Conservation (phyloP, 108 stramenopile genomes). For the Nannochloropsis gaditana region DNA sequence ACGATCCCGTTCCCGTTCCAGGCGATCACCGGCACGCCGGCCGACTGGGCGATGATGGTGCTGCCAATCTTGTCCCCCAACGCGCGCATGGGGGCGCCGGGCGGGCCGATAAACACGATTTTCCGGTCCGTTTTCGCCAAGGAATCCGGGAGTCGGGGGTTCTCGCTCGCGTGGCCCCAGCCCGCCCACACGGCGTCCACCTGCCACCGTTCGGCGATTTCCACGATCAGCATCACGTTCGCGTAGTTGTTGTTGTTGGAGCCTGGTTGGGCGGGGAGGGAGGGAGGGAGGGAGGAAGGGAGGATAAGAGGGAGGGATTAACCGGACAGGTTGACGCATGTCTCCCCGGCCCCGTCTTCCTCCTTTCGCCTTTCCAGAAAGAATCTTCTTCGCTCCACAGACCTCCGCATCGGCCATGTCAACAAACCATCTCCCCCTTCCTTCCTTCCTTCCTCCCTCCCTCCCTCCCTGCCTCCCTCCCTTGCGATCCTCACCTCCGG, state of each 20-base stretch:
- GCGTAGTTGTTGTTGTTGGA: conserved; percentile 99
- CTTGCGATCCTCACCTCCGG: conserved; percentile 63
- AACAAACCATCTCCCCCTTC: neutral
- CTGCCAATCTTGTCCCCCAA: conserved; percentile 99
- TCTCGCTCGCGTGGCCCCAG: conserved; percentile 98
- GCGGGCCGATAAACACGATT: conserved; percentile 94
- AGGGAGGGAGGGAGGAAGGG: neutral
- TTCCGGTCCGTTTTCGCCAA: conserved; percentile 69
- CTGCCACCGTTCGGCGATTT: conserved; percentile 88
- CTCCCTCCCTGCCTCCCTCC: neutral
- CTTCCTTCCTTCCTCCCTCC: neutral
- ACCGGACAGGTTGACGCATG: too few relatives aligned
- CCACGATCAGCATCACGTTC: conserved; percentile 97
- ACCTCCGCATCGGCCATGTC: neutral
- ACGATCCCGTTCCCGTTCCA: conserved; percentile 89
- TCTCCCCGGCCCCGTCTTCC: too few relatives aligned
- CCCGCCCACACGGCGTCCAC: conserved; percentile 99
- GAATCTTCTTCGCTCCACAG: too few relatives aligned
- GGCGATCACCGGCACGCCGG: conserved; percentile 90
- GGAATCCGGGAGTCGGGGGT: conserved; percentile 85
- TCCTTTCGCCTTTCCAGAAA: too few relatives aligned
- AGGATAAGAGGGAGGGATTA: neutral
- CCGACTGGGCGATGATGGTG: conserved; percentile 97
- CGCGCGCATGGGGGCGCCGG: conserved; percentile 93
- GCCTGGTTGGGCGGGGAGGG: neutral